Evolutionary conservation across 1,284 basidiomycete genomes (phyloP).

Genomic region (Leucoagaricus sp.): DNA sequence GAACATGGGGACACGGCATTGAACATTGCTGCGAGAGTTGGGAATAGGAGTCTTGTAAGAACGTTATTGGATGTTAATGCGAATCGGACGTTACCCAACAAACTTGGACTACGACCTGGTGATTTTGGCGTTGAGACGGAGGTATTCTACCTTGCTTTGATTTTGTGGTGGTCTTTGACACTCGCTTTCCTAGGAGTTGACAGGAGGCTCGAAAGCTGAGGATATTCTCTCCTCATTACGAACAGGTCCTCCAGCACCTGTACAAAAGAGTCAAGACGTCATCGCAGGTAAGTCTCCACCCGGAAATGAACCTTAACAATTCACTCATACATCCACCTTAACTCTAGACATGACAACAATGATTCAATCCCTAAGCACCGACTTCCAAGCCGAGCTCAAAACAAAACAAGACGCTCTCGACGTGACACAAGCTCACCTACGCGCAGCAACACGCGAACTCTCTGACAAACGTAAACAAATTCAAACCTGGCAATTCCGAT

Average conservation of each 20-base stretch:
- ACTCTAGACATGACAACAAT: conserved; percentile 79
- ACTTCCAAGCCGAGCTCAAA: conserved; percentile 86
- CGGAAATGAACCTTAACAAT: neutral
- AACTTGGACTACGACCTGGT: conserved; percentile 87
- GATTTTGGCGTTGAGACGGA: conserved; percentile 95
- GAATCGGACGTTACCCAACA: conserved; percentile 90
- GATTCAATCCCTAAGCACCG: conserved; percentile 75
- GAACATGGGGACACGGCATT: conserved; percentile 96
- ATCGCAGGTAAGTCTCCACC: conserved; percentile 62
- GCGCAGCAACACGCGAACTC: conserved; percentile 87
- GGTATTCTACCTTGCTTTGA: conserved; percentile 45
- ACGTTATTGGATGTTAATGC: conserved; percentile 93
- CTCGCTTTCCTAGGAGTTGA: conserved; percentile 55
- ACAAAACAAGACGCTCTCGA: conserved; percentile 86
- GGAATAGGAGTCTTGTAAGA: conserved; percentile 86
- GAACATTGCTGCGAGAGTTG: conserved; percentile 93
- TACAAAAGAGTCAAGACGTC: conserved; percentile 90
- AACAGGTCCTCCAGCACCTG: conserved; percentile 68
- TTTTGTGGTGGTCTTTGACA: conserved; percentile 3
- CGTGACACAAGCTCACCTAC: conserved; percentile 84
- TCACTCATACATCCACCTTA: too few relatives aligned
- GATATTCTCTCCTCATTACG: conserved; percentile 73
- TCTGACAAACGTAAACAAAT: conserved; percentile 88
- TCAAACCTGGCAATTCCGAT: conserved; percentile 68
- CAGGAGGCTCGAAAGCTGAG: conserved; percentile 69